Percentiles rank a stretch among this genome's conserved stretches.
phyloP scores from a whole-genome alignment of 306 rosid genomes.

The Abrus precatorius region DNA sequence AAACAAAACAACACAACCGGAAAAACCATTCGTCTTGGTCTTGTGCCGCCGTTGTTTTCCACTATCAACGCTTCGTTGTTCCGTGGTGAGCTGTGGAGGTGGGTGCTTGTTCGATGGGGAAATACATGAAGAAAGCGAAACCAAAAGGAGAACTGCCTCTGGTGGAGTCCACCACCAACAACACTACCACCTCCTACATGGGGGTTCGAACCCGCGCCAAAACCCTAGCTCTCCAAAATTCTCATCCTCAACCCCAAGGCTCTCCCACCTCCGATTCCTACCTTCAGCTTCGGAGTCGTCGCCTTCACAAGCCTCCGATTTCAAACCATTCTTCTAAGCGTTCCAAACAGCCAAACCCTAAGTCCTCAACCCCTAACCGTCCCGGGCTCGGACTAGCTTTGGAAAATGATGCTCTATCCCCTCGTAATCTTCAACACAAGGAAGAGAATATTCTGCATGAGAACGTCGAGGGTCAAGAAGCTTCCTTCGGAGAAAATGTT shows the following conservation, averaged over 20 bases:
- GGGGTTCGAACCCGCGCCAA: constrained; percentile 96
- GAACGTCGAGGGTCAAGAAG: constrained; percentile 64
- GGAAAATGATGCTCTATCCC: constrained; percentile 1
- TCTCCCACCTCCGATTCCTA: constrained; percentile 65
- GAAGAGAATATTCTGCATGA: constrained; percentile 42
- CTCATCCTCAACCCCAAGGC: constrained; percentile 39
- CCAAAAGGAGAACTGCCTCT: constrained; percentile 66
- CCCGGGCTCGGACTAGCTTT: constrained; percentile 56
- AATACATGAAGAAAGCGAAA: constrained; percentile 89
- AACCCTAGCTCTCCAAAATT: constrained; percentile 85
- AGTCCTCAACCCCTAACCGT: constrained; percentile 42
- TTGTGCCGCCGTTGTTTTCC: constrained; percentile 10
- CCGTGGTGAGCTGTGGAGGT: neutral
- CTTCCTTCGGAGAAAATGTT: constrained; percentile 87
- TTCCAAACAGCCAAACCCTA: constrained; percentile 56
- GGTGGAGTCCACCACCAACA: constrained; percentile 67
- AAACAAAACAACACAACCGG: constrained; percentile 42
- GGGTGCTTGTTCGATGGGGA: constrained; percentile 63
- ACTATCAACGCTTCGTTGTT: neutral
- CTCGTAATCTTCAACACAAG: constrained; percentile 32
- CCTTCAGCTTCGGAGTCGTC: constrained; percentile 89
- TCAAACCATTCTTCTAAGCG: constrained; percentile 55
- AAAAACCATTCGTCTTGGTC: neutral
- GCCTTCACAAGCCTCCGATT: constrained; percentile 68
- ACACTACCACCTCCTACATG: constrained; percentile 47